These are phyloP conservation scores for Phyllosticta citrichinensis DNA, from an alignment of 2,329 filamentous ascomycete genomes.

Conservation along the genomic window DNA sequence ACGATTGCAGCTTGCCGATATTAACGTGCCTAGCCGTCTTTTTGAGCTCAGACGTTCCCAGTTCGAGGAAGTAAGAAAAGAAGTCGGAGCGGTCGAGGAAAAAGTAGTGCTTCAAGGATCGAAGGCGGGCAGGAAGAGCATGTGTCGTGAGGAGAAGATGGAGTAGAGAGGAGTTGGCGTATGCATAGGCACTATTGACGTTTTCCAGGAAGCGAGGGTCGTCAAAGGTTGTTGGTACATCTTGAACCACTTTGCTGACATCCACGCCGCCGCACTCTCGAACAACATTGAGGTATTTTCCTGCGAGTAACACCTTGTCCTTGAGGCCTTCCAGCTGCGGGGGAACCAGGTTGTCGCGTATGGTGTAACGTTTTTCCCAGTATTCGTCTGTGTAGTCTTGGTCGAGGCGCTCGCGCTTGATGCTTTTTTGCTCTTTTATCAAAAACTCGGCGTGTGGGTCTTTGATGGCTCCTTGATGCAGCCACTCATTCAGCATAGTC, in stretches of 20 bases:
- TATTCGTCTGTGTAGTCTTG: slow-evolving; percentile 98
- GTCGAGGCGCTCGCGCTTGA: slow-evolving; percentile 79
- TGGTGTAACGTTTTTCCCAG: slow-evolving; percentile 95
- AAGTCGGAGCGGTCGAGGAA: slow-evolving; percentile 97
- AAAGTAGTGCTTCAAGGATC: slow-evolving; percentile 96
- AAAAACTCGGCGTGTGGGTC: slow-evolving; percentile 92
- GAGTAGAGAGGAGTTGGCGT: slow-evolving; percentile 89
- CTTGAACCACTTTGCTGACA: slow-evolving; percentile 75
- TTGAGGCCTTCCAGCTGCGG: slow-evolving; percentile 85
- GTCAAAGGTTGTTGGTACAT: slow-evolving; percentile 87
- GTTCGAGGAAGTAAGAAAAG: slow-evolving; percentile 94
- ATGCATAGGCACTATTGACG: slow-evolving; percentile 87
- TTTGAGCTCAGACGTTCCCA: slow-evolving; percentile 78
- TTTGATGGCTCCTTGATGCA: slow-evolving; percentile 90
- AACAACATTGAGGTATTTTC: slow-evolving; percentile 96
- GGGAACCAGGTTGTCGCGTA: slow-evolving; percentile 82
- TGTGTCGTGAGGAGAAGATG: slow-evolving; percentile 87
- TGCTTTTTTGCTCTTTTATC: slow-evolving; percentile 92
- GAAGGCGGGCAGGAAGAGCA: slow-evolving; percentile 73
- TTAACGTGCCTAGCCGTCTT: slow-evolving; percentile 87
- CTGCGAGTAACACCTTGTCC: slow-evolving; percentile 87
- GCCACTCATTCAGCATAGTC: slow-evolving; percentile 97
- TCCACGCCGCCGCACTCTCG: slow-evolving; percentile 94
- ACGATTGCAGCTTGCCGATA: slow-evolving; percentile 81
- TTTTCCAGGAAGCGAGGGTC: slow-evolving; percentile 89